These are phyloP conservation scores for Cryphonectria japonica DNA, from an alignment of 2,329 filamentous ascomycete genomes.

Conservation along the genomic window DNA sequence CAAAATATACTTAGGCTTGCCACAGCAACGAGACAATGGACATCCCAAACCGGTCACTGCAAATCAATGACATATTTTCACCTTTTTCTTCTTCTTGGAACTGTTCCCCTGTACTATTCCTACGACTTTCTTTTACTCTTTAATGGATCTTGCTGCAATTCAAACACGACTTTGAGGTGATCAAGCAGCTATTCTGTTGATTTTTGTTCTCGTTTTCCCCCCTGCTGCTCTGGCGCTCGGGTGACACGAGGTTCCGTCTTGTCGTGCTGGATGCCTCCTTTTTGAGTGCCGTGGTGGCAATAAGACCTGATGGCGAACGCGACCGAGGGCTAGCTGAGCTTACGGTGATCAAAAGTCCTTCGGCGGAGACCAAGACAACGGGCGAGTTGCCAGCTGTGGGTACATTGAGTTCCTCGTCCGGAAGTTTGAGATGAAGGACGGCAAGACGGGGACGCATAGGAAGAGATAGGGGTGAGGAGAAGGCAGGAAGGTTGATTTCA, in stretches of 20 bases:
- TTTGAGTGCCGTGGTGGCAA: neutral
- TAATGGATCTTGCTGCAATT: constrained; percentile 13
- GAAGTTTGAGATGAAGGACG: neutral
- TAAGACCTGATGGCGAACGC: neutral
- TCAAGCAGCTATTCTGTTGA: neutral
- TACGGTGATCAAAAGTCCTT: neutral
- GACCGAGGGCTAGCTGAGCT: neutral
- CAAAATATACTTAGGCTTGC: constrained; percentile 17
- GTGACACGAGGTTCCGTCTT: neutral
- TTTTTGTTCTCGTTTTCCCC: neutral
- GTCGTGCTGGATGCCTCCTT: neutral
- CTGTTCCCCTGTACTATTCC: constrained; percentile 21
- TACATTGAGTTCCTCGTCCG: neutral
- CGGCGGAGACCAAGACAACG: neutral
- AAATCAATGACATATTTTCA: neutral
- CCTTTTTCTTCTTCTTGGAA: constrained; percentile 10
- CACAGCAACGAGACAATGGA: constrained; percentile 23
- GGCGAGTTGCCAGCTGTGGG: neutral
- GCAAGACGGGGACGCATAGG: neutral
- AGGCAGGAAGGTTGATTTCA: neutral
- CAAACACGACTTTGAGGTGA: neutral
- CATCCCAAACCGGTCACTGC: constrained; percentile 17
- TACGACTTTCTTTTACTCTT: constrained; percentile 20
- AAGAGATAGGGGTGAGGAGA: neutral
- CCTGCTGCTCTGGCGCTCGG: neutral